A percentile compares a stretch with the other conserved stretches of the same genome.
Evolutionary conservation across 352 stramenopile species (phyloP).

Genomic region (Chrysophaeum taylorii): DNA sequence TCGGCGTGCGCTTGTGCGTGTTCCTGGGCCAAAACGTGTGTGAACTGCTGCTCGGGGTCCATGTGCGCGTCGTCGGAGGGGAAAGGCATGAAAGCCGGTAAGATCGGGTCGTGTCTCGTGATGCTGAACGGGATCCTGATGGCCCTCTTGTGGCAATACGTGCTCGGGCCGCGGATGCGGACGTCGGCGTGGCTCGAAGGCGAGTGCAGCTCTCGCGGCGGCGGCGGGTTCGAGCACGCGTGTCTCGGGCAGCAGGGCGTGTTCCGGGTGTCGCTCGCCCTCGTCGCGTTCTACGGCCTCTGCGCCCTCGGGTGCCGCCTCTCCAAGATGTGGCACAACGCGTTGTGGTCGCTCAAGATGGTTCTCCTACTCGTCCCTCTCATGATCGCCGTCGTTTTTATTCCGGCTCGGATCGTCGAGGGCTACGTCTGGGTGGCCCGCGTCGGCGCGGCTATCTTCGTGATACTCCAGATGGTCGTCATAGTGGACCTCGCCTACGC

Average conservation of each 20-base stretch:
- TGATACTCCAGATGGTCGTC: conserved; percentile 60
- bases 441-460: conserved; percentile 52
- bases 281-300: conserved; percentile 44
- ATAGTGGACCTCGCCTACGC: conserved; percentile 64
- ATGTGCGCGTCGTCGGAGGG: neutral
- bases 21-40: neutral
- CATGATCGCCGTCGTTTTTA: conserved; percentile 55
- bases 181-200: too few species aligned
- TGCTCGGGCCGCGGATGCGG: conserved; percentile 33
- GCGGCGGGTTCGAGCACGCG: neutral
- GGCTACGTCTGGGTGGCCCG: conserved; percentile 51
- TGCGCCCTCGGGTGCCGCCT: conserved; percentile 32
- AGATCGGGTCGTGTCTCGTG: conserved; percentile 39
- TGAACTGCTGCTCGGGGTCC: neutral
- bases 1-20: neutral
- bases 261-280: conserved; percentile 41
- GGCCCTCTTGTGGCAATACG: conserved; percentile 55
- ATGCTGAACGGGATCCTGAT: conserved; percentile 49
- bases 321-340: conserved; percentile 42
- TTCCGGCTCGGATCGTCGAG: conserved; percentile 38
- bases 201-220: neutral
- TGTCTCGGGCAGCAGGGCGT: conserved; percentile 53
- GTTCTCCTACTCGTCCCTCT: too few species aligned
- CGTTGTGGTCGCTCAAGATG: conserved; percentile 57
- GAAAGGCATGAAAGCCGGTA: neutral